phyloP scores from a whole-genome alignment of 2,329 filamentous ascomycete species.

The Colletotrichum aenigma region DNA sequence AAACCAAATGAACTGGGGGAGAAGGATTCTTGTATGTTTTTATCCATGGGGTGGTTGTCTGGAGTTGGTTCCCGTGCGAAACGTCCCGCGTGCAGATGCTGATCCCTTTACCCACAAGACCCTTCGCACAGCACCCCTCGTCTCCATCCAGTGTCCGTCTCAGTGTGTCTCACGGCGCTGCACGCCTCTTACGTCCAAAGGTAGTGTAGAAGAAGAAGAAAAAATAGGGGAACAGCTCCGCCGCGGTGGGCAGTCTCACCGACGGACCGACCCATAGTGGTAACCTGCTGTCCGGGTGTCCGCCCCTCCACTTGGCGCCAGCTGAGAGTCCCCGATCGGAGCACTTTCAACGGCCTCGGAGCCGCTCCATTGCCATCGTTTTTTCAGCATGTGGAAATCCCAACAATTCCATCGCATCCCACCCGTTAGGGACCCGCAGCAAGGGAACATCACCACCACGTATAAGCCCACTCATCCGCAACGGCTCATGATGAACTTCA shows the following conservation, averaged over 20 bases:
- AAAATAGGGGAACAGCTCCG: background rate
- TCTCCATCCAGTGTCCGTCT: constrained; percentile 9
- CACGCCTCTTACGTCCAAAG: background rate
- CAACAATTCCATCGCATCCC: background rate
- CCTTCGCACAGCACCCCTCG: background rate
- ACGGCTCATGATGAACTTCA: background rate
- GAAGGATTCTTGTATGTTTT: background rate
- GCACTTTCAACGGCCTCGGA: background rate
- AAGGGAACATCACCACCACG: background rate
- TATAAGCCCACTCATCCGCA: background rate
- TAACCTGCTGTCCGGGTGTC: background rate
- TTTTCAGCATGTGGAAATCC: constrained; percentile 1
- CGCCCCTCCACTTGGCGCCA: background rate
- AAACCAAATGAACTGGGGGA: background rate
- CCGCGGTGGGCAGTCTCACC: constrained; percentile 1
- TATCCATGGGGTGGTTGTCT: background rate
- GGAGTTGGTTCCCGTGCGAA: background rate
- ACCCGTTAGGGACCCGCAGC: background rate
- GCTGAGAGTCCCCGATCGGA: background rate
- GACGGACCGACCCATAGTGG: background rate
- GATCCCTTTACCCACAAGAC: constrained; percentile 8
- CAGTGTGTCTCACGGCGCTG: background rate
- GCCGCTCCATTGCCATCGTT: background rate
- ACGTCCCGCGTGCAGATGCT: background rate
- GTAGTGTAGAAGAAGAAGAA: background rate